A percentile compares a stretch with the other conserved stretches of the same genome.
phyloP scores from a whole-genome alignment of 108 stramenopile genomes.

The Pelagomonas calceolata region DNA sequence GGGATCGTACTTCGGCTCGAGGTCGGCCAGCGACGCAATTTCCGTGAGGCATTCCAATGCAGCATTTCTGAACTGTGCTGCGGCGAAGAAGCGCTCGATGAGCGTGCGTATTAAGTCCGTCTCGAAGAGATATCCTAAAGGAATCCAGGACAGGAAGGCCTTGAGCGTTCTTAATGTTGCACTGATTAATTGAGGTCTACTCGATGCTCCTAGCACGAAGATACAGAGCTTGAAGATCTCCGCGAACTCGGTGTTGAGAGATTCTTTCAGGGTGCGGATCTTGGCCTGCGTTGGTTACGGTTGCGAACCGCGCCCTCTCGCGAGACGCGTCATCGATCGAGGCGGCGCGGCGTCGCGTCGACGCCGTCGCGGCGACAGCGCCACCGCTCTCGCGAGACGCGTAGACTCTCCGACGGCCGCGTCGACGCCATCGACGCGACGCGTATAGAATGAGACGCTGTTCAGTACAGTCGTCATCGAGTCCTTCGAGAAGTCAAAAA shows the following conservation, averaged over 20 bases:
- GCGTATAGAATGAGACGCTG: no score
- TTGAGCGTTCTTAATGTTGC: slow-evolving; percentile 88
- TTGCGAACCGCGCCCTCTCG: no score
- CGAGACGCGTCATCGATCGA: no score
- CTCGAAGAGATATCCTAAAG: slow-evolving; percentile 92
- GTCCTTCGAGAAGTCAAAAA: slow-evolving; percentile 92
- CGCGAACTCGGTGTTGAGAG: slow-evolving; percentile 81
- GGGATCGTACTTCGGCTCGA: slow-evolving; percentile 80
- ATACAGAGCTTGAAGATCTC: slow-evolving; percentile 91
- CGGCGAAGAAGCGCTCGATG: slow-evolving; percentile 81
- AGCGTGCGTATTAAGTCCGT: slow-evolving; percentile 78
- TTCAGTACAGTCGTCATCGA: slow-evolving; percentile 96
- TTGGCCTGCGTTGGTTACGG: slow-evolving; percentile 18
- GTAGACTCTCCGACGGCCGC: no score
- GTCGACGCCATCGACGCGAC: no score
- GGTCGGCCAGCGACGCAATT: slow-evolving; percentile 76
- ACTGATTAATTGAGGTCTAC: slow-evolving; percentile 57
- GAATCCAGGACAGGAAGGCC: slow-evolving; percentile 96
- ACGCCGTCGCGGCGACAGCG: no score
- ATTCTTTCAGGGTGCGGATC: slow-evolving; percentile 34
- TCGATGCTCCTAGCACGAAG: slow-evolving; percentile 70
- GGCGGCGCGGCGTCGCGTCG: no score
- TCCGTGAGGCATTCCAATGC: slow-evolving; percentile 94
- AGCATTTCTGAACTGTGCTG: slow-evolving; percentile 73
- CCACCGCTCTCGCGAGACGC: no score